Conservation (phyloP, 2,329 filamentous ascomycete species). For the Teratosphaeria gauchensis region DNA sequence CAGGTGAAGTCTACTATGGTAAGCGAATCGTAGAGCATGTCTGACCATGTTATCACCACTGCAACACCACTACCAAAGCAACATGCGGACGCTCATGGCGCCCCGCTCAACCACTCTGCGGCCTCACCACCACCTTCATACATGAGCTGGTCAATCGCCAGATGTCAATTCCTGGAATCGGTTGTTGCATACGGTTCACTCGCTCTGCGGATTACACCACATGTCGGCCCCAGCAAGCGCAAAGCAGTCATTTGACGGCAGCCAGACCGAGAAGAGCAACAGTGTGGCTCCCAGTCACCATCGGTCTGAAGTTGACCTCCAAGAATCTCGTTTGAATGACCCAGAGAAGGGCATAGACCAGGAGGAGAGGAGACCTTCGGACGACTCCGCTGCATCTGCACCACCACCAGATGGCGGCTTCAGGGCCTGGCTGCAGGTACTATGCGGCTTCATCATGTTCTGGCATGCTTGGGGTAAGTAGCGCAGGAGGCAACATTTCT, state of each 20-base stretch:
- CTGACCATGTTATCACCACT: not conserved
- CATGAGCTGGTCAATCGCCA: not conserved
- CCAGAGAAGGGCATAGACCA: not conserved
- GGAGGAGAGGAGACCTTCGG: not conserved
- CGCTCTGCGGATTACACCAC: not conserved
- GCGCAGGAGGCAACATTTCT: not conserved
- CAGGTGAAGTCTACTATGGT: not conserved
- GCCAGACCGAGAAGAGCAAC: not conserved
- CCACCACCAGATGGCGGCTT: conserved; percentile 33
- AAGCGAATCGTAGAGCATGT: not conserved
- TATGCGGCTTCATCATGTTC: conserved; percentile 36
- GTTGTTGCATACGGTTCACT: too few relatives aligned
- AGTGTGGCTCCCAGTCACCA: not conserved
- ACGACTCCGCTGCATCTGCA: not conserved
- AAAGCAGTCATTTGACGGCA: not conserved
- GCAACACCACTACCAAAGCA: not conserved
- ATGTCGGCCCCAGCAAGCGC: not conserved
- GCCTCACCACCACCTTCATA: not conserved
- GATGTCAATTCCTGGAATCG: not conserved
- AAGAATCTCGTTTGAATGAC: not conserved
- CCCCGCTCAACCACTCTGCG: not conserved
- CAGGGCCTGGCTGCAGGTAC: conserved; percentile 36
- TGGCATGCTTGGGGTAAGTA: conserved; percentile 30
- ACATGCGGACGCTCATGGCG: not conserved
- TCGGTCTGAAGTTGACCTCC: not conserved